Base-by-base conservation (phyloP, 2,329 filamentous ascomycete species). In the Penicillium sclerotiorum region DNA sequence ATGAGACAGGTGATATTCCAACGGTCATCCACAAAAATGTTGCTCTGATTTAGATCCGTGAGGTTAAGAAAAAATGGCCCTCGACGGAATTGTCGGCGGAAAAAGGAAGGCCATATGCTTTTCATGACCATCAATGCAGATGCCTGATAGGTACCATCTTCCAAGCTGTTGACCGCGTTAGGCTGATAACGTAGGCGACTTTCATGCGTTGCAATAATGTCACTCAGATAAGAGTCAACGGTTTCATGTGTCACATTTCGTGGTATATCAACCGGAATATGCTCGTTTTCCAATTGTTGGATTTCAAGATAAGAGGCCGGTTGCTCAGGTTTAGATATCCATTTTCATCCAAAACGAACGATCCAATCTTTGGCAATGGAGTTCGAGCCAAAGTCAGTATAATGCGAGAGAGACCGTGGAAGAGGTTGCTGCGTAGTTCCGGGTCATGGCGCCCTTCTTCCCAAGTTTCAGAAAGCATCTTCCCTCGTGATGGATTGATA, bases 1-100 rank as follows among this genome's bases (percentile, higher is more conserved):
- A 66, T 50, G 0, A 65, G 32, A 22, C 30, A 62, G 4, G 22
- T 62, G 17, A 66, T 58, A 35, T 65, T 47, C 63, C 64, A 66
- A 2, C 63, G 23, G 1, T 54, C 41, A 40, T 65, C 57, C 13
- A 66, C 59, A 27, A 63, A 52, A 5, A 68, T 61, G 27, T 69
- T 68, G 47, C 69, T 73, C 44, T 60, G 62, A 45, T 76, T 67
- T 2, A 77, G 49, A 52, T 77, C 73, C 6, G 72, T 74, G 13
- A 75, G 56, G 1, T 28, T 58, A 37, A 65, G 56, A 36, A 65
- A 45, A 49, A 72, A 75, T 1, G 69, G 68, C 2, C 72, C 69
- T n/a, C 61, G 53, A n/a, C 58, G 55, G 18, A 71, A 55, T 54
- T 70, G 65, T 11, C 44, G 49, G 3, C 28, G 57, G 40, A 60